Percentiles rank a stretch among this genome's conserved stretches.
Evolutionary conservation across 345 rosid genomes (phyloP).

Genomic region (Kernera saxatilis): DNA sequence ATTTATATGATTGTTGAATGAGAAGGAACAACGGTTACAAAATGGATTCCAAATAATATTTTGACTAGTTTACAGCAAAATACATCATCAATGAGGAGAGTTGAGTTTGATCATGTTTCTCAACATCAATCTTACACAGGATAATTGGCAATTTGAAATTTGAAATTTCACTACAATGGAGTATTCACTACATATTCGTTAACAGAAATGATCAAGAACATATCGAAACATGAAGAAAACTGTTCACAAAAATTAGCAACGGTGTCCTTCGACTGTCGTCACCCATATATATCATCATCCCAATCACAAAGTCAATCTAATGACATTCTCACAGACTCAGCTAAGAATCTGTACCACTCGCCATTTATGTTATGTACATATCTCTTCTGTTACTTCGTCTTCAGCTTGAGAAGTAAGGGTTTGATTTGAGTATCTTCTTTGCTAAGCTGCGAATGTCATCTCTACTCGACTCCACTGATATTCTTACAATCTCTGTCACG

Average conservation of each 20-base stretch:
- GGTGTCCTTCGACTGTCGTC: not conserved
- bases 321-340: slow-evolving; percentile 18
- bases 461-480: slow-evolving; percentile 72
- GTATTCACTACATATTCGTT: not conserved
- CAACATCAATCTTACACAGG: slow-evolving; percentile 7
- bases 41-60: not conserved
- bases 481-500: slow-evolving; percentile 50
- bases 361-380: slow-evolving; percentile 33
- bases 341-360: slow-evolving; percentile 13
- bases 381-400: not conserved
- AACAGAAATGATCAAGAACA: slow-evolving; percentile 7
- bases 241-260: slow-evolving; percentile 13
- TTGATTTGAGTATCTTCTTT: slow-evolving; percentile 63
- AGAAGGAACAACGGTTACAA: not conserved
- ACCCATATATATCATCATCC: not conserved
- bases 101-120: slow-evolving; percentile 10
- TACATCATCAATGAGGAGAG: not conserved
- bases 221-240: not conserved
- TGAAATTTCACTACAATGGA: slow-evolving; percentile 1
- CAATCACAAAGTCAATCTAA: slow-evolving; percentile 20
- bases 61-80: not conserved
- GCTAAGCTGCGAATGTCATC: slow-evolving; percentile 89
- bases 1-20: slow-evolving; percentile 8
- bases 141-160: not conserved
- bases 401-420: slow-evolving; percentile 36